phyloP scores from a whole-genome alignment of 331 rosid genomes.

The Telfairia occidentalis region DNA sequence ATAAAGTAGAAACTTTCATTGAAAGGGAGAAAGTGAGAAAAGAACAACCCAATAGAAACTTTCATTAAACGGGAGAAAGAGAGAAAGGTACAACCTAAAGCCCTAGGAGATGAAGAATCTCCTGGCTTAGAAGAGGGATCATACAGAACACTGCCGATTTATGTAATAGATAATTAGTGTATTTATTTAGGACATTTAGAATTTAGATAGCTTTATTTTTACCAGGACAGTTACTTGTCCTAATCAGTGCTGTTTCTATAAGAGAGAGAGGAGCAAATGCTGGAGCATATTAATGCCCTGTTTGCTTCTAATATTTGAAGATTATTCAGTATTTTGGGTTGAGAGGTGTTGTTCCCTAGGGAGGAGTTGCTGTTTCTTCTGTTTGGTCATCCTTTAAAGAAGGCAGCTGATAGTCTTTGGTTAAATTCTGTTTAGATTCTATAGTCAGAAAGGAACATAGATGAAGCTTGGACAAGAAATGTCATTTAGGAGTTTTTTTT shows the following conservation, averaged over 20 bases:
- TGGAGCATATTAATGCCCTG: background rate
- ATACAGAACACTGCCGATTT: no score
- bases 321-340: background rate
- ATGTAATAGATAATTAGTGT: background rate
- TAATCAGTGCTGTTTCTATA: background rate
- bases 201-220: background rate
- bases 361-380: background rate
- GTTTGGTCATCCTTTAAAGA: background rate
- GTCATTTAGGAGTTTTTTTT: background rate
- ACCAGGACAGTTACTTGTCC: background rate
- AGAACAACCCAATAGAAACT: no score
- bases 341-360: background rate
- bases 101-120: background rate
- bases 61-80: background rate
- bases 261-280: background rate
- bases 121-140: background rate
- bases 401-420: background rate
- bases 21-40: no score
- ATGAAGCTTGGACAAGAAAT: background rate
- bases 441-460: background rate
- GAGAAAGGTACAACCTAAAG: background rate
- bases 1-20: no score
- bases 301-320: background rate
- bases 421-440: background rate
- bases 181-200: background rate